phyloP scores from a whole-genome alignment of 2,329 filamentous ascomycete species.

The Paecilomyces dactylethromorphus region DNA sequence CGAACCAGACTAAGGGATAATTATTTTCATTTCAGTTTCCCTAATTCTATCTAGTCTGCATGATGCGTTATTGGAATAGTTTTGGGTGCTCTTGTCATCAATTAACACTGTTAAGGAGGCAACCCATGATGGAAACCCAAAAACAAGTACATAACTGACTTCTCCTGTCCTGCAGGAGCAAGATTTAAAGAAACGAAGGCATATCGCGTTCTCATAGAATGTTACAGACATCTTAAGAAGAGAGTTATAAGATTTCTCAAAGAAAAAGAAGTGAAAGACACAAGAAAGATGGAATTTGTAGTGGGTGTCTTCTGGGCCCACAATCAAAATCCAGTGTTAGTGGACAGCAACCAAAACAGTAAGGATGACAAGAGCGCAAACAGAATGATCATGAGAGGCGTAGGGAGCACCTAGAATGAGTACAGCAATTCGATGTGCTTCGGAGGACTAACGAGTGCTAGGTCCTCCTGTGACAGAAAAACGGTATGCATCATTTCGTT shows the following conservation, averaged over 20 bases:
- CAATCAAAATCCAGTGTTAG: not conserved
- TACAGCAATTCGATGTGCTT: not conserved
- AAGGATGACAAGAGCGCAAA: not conserved
- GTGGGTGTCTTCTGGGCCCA: not conserved
- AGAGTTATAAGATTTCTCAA: not conserved
- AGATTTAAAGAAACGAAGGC: not conserved
- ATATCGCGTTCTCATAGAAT: not conserved
- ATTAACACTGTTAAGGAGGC: not conserved
- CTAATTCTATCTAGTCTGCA: not conserved
- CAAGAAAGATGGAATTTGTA: not conserved
- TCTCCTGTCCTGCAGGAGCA: not conserved
- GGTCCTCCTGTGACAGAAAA: not conserved
- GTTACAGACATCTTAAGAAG: not conserved
- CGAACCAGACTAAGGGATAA: not conserved
- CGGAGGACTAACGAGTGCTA: not conserved
- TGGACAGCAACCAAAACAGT: not conserved
- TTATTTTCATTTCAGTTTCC: not conserved
- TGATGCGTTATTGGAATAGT: not conserved
- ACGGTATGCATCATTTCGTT: not conserved
- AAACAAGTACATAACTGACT: not conserved
- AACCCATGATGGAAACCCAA: not conserved
- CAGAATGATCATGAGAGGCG: not conserved
- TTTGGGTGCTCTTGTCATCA: not conserved
- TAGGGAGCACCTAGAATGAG: not conserved
- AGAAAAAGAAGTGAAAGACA: not conserved